phyloP scores from a whole-genome alignment of 2,329 filamentous ascomycete species.

The Furcasterigmium furcatum region DNA sequence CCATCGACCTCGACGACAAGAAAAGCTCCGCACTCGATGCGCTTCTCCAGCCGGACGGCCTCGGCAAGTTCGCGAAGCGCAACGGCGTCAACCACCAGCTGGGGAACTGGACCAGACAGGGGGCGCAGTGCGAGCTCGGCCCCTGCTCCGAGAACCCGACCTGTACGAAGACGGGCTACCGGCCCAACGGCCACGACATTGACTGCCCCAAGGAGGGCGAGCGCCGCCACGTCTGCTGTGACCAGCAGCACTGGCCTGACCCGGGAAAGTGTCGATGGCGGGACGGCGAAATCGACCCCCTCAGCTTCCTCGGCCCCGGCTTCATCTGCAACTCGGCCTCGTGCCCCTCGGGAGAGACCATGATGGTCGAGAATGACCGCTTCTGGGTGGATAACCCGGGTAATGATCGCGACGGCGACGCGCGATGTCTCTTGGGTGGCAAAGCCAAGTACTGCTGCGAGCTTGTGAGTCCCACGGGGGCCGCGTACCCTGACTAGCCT shows the following conservation, averaged over 20 bases:
- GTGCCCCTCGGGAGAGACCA: background rate
- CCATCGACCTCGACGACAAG: constrained; percentile 20
- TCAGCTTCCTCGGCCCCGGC: background rate
- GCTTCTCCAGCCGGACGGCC: background rate
- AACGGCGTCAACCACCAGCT: background rate
- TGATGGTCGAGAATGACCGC: background rate
- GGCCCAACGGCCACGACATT: background rate
- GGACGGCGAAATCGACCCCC: background rate
- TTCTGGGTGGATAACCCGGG: background rate
- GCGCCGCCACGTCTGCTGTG: background rate
- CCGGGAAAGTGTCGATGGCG: background rate
- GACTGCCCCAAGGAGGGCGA: background rate
- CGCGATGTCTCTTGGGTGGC: background rate
- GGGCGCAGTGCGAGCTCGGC: background rate
- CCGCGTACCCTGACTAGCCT: too few relatives aligned
- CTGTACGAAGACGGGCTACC: background rate
- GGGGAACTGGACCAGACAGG: background rate
- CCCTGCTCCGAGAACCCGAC: background rate
- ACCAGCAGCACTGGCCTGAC: background rate
- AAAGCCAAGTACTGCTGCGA: background rate
- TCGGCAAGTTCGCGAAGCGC: background rate
- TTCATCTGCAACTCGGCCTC: background rate
- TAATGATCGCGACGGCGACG: background rate
- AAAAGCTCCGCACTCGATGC: background rate
- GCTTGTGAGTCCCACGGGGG: too few relatives aligned